phyloP scores from a whole-genome alignment of 2,329 filamentous ascomycete genomes.

The Chaetothyriales sp. region DNA sequence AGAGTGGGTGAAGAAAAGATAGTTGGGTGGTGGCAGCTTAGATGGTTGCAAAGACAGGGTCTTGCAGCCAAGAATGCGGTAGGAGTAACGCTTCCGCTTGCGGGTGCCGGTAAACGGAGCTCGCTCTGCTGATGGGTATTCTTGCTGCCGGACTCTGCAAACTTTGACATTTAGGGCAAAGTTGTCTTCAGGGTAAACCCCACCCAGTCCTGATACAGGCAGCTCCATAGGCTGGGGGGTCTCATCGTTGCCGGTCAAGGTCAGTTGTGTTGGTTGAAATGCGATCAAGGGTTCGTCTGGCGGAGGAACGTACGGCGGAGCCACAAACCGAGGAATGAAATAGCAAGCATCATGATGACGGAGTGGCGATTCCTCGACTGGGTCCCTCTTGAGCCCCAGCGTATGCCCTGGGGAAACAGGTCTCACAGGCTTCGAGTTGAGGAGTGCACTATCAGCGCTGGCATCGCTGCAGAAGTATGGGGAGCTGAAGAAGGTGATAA shows the following conservation, averaged over 20 bases:
- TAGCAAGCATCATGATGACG: slow-evolving; percentile 14
- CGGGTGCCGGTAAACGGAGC: slow-evolving; percentile 3
- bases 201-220: slow-evolving; percentile 23
- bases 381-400: slow-evolving; percentile 5
- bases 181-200: slow-evolving; percentile 24
- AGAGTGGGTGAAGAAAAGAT: slow-evolving; percentile 17
- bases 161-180: slow-evolving; percentile 23
- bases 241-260: slow-evolving; percentile 11
- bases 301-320: background rate
- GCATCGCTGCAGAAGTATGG: slow-evolving; percentile 70
- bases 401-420: slow-evolving; percentile 2
- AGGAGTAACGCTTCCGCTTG: slow-evolving; percentile 10
- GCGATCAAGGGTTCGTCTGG: background rate
- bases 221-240: slow-evolving; percentile 18
- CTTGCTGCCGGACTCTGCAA: slow-evolving; percentile 2
- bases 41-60: slow-evolving; percentile 20
- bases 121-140: background rate
- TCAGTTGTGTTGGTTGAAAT: slow-evolving; percentile 1
- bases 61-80: slow-evolving; percentile 7
- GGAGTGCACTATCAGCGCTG: slow-evolving; percentile 23
- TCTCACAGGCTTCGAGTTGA: slow-evolving; percentile 4
- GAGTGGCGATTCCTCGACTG: slow-evolving; percentile 6
- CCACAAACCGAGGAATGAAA: slow-evolving; percentile 7
- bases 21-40: slow-evolving; percentile 21
- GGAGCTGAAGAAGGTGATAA: slow-evolving; percentile 72